Evolutionary conservation across 352 stramenopile genomes (phyloP), one percentile per base, ranked within the genome.

Genomic region (Thraustochytrium striatum): DNA sequence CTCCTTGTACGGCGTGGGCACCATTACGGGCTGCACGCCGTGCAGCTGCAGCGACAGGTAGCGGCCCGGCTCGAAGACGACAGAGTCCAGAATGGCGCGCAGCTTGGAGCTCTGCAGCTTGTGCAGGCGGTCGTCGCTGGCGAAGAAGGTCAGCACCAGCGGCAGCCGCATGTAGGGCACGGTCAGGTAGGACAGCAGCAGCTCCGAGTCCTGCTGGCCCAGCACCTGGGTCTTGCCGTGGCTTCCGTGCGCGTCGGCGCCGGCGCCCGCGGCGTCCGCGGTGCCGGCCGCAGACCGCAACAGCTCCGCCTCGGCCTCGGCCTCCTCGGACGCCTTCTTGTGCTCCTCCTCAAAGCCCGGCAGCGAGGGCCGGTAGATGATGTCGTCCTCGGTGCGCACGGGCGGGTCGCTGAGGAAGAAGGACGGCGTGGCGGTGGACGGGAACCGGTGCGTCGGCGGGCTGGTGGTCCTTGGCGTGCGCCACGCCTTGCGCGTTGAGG

Each of bases 101-200:
- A 96, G 81, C 57, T 89, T 82, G 19, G 87, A 86, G 70, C 92
- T 92, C 68, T 94, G 93, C 33, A 96, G 82, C 80, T 95, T 94
- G 36, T 90, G 93, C 28, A 94, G 87, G 16, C 91, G 88, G 62
- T 96, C 90, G 52, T 90, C 85, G 13, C 89, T 94, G 5, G 91
- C 86, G 55, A 97, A 96, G 70, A 97, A 97, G 25, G 87, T 88
- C 9, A 90, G 81, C 13, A 96, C 83, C 3, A 97, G 85, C 28
- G 92, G 92, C 55, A 97, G 92, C 25, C 90, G 73, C 21, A 93
- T 87, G 73, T 97, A 97, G 30, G 91, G 91, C 39, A 95, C 92
- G 0, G 91, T 96, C 72, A 97, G 83, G 78, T 94, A 95, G 69
- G 89, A 94, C 73, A 95, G 88, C 19, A 96, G 82, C 35, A 94